Evolutionary conservation across 139 green algal species (phyloP).

Genomic region (Desmodesmus armatus): DNA sequence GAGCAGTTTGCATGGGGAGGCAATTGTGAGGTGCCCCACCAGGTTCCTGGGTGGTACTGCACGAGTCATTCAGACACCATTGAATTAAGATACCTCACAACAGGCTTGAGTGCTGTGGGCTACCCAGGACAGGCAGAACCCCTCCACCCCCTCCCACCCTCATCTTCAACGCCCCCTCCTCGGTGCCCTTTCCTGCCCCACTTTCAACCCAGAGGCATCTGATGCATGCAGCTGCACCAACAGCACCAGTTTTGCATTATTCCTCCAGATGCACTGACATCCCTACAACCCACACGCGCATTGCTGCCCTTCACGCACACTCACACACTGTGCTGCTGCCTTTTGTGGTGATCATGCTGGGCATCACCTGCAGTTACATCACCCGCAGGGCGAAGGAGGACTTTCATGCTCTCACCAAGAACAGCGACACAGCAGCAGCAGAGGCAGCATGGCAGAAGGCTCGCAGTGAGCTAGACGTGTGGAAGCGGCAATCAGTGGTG

Average conservation of each 20-base stretch:
- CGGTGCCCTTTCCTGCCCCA: no score
- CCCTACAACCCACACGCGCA: neutral
- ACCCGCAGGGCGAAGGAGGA: conserved; percentile 61
- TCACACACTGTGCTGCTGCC: neutral
- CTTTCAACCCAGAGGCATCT: no score
- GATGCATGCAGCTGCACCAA: conserved; percentile 65
- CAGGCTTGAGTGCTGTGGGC: neutral
- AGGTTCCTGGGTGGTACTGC: neutral
- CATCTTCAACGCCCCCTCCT: neutral
- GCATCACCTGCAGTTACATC: conserved; percentile 69
- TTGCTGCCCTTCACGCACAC: neutral
- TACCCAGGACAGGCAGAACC: neutral
- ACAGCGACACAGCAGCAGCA: conserved; percentile 37
- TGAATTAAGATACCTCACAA: neutral
- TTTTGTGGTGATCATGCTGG: neutral
- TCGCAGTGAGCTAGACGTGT: conserved; percentile 68
- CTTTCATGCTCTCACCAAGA: conserved; percentile 51
- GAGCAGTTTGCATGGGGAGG: neutral
- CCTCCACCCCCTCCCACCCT: neutral
- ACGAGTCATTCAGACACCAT: no score
- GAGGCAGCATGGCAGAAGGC: conserved; percentile 51
- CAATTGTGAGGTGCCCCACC: neutral
- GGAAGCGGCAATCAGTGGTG: conserved; percentile 72
- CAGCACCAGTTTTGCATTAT: conserved; percentile 49
- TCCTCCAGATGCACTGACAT: neutral